Base-by-base conservation (phyloP, 176 grass and related monocot genomes). In the Poa annua region DNA sequence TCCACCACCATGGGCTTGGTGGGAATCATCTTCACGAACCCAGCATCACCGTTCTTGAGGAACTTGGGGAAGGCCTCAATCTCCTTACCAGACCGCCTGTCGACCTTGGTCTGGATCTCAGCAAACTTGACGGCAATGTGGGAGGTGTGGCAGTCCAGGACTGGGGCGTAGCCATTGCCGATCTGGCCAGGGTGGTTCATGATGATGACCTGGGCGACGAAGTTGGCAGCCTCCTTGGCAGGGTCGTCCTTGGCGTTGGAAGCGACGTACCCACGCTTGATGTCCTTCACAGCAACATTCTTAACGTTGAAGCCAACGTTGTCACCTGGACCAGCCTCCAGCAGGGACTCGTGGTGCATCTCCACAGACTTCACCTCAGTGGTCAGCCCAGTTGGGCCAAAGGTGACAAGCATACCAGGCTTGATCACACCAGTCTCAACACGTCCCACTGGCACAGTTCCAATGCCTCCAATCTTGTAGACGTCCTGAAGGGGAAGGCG, bases 1-100 rank as follows among this genome's bases (percentile, higher is more conserved):
- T 94, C 92, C 3, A 92, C 89, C n/a, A 94, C 92, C 92, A 94
- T 94, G 71, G 92, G 92, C 89, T 94, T 94, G 84, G 89, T 85
- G 2, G 92, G 89, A 87, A 89, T 65, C 92, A 94, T 94, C 89
- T 94, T 94, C 45, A 92, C 84, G 3, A 90, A 85, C 48, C 85
- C 92, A 0, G 92, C 87, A 25, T 94, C 92, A 8, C 92, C 92
- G 1, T 94, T 94, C 92, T 94, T 94, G 3, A 94, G 76, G 83
- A 94, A 94, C 86, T 94, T 92, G 73, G 92, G 92, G 45, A 85
- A 87, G 17, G 85, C 89, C 87, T 94, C 92, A 0, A 94, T 51
- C 84, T 91, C 92, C 92, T 94, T 94, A 9, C 92, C 92, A 2
- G 92, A 92, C 1, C 92, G 89, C 33, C 92, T 49, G 35, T 94